Evolutionary conservation across 805 yeast genomes (phyloP).

Genomic region (Helenozyma rhizophorensis): DNA sequence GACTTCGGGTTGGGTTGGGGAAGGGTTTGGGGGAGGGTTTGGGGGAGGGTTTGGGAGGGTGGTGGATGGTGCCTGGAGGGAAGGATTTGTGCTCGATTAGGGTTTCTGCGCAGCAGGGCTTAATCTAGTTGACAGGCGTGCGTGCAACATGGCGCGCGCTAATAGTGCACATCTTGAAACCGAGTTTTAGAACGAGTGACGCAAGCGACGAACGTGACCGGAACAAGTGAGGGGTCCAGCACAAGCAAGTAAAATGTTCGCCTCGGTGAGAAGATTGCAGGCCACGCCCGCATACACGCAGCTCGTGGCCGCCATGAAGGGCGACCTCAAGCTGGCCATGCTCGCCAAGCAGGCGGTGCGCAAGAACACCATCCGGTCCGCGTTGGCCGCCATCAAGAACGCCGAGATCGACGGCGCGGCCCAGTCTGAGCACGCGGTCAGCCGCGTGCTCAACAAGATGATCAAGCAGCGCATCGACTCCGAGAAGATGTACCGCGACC

Average conservation of each 20-base stretch:
- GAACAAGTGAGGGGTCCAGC: too few relatives aligned
- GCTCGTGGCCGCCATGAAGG: constrained; percentile 15
- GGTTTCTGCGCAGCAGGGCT: too few relatives aligned
- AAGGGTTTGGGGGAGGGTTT: too few relatives aligned
- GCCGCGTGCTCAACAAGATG: constrained; percentile 28
- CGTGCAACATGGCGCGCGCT: too few relatives aligned
- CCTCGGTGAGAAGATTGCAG: constrained; percentile 24
- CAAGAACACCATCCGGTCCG: constrained; percentile 42
- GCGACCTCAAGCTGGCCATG: constrained; percentile 24
- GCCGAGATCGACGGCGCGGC: constrained; percentile 22
- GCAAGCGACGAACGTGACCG: too few relatives aligned
- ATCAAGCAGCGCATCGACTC: constrained; percentile 49
- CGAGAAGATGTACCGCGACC: constrained; percentile 41
- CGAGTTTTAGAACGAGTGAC: too few relatives aligned
- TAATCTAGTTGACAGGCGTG: too few relatives aligned
- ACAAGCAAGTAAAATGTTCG: constrained; percentile 9
- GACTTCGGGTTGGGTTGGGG: too few relatives aligned
- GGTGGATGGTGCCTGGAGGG: too few relatives aligned
- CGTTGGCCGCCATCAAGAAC: constrained; percentile 42
- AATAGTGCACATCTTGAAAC: too few relatives aligned
- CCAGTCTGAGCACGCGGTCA: constrained; percentile 19
- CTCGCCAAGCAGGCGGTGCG: constrained; percentile 16
- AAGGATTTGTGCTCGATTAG: too few relatives aligned
- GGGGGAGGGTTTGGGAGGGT: too few relatives aligned
- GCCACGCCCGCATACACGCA: constrained; percentile 32